Conservation (phyloP, 2,329 filamentous ascomycete species). For the Trichothecium roseum region DNA sequence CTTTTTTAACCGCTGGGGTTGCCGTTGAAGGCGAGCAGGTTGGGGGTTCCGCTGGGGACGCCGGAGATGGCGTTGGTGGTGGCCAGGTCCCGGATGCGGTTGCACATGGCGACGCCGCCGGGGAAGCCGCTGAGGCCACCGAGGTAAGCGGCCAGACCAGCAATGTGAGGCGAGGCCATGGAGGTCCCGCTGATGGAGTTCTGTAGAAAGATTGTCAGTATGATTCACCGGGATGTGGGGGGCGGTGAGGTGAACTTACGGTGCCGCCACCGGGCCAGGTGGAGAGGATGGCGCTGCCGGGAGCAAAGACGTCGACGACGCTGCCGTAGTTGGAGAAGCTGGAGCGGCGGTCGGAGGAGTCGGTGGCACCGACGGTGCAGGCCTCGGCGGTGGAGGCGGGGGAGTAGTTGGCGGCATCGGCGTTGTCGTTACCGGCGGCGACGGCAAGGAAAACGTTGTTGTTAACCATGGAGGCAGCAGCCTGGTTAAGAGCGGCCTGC, state of each 20-base stretch:
- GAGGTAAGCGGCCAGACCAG: slow-evolving; percentile 30
- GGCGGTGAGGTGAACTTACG: no score
- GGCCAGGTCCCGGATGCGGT: slow-evolving; percentile 31
- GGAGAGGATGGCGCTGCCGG: slow-evolving; percentile 32
- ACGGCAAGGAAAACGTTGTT: slow-evolving; percentile 40
- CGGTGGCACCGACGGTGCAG: slow-evolving; percentile 39
- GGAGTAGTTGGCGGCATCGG: slow-evolving; percentile 30
- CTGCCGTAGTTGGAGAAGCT: slow-evolving; percentile 39
- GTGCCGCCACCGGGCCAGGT: slow-evolving; percentile 30
- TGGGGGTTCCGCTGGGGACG: slow-evolving; percentile 32
- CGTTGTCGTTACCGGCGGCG: slow-evolving; percentile 39
- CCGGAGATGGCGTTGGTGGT: slow-evolving; percentile 28
- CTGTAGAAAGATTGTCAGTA: no score
- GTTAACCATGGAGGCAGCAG: slow-evolving; percentile 30
- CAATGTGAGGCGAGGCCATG: slow-evolving; percentile 28
- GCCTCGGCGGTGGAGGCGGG: slow-evolving; percentile 31
- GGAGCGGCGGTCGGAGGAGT: slow-evolving; percentile 23
- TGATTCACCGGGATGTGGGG: no score
- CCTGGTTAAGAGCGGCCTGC: slow-evolving; percentile 34
- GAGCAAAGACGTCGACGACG: slow-evolving; percentile 37
- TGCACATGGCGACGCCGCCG: slow-evolving; percentile 34
- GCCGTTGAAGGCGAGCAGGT: slow-evolving; percentile 47
- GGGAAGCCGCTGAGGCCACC: slow-evolving; percentile 29
- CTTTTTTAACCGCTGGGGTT: slow-evolving; percentile 2
- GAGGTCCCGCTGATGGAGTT: slow-evolving; percentile 31